phyloP scores from a whole-genome alignment of 176 grass and related monocot species.

The Rhynchospora tenuis region DNA sequence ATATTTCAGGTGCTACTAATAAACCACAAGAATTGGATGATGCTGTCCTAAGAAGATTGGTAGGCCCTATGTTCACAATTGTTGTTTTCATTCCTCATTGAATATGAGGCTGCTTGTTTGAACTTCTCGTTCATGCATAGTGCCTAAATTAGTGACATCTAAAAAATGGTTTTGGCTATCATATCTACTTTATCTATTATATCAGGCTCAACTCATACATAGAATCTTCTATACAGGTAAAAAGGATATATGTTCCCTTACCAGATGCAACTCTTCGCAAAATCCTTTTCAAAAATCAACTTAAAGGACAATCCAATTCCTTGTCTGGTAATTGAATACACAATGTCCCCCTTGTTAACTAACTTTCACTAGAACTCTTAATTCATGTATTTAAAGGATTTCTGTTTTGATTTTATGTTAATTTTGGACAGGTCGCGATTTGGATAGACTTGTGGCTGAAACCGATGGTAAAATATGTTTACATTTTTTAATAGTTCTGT shows the following conservation, averaged over 20 bases:
- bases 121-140: background rate
- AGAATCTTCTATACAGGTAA: slow-evolving; percentile 53
- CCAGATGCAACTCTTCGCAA: slow-evolving; percentile 70
- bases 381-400: background rate
- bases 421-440: slow-evolving; percentile 49
- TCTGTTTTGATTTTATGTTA: slow-evolving; percentile 14
- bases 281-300: slow-evolving; percentile 82
- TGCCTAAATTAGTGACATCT: background rate
- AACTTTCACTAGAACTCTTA: background rate
- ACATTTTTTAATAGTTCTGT: slow-evolving; percentile 2
- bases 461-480: slow-evolving; percentile 59
- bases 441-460: slow-evolving; percentile 66
- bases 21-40: slow-evolving; percentile 99
- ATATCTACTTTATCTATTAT: background rate
- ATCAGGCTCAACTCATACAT: slow-evolving; percentile 1
- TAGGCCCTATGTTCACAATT: slow-evolving; percentile 28
- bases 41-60: slow-evolving; percentile 93
- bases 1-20: slow-evolving; percentile 83
- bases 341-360: background rate
- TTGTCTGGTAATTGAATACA: slow-evolving; percentile 59
- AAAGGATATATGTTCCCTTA: slow-evolving; percentile 93
- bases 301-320: slow-evolving; percentile 82
- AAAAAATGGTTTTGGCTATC: background rate
- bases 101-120: background rate
- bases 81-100: background rate